phyloP scores from a whole-genome alignment of 176 grass and related monocot species.

The Triticum timopheevii region DNA sequence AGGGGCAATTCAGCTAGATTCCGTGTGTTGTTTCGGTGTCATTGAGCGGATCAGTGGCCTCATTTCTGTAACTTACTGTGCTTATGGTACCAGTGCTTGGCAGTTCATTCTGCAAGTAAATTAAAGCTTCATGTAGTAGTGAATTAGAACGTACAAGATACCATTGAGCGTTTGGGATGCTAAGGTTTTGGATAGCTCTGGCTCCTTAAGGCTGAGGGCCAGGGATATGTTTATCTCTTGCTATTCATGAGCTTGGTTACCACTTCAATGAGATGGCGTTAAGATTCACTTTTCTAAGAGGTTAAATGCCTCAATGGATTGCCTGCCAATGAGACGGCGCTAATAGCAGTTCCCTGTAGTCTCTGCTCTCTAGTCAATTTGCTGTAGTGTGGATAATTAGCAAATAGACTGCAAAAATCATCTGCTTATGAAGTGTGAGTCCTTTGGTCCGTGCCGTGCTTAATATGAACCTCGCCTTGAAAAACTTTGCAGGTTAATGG shows the following conservation, averaged over 20 bases:
- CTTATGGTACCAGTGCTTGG: constrained; percentile 5
- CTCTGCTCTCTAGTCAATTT: neutral
- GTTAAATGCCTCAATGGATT: neutral
- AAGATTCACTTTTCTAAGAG: neutral
- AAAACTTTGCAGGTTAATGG: constrained; percentile 51
- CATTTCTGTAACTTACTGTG: neutral
- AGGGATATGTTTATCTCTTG: neutral
- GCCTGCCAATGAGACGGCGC: too few relatives aligned
- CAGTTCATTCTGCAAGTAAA: neutral
- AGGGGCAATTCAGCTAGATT: neutral
- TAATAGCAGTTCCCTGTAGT: neutral
- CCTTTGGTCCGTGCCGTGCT: neutral
- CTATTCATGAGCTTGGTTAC: neutral
- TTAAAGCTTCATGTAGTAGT: neutral
- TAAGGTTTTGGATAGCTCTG: neutral
- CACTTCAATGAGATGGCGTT: neutral
- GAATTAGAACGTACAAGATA: neutral
- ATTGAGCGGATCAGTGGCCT: neutral
- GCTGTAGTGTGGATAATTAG: neutral
- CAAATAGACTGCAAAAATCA: neutral
- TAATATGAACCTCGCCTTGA: neutral
- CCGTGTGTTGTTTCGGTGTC: neutral
- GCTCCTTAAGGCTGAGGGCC: neutral
- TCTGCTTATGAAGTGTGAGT: neutral
- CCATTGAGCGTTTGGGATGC: neutral